These are phyloP conservation scores for Coniochaeta sp. DNA, from an alignment of 2,329 filamentous ascomycete genomes.

Conservation along the genomic window DNA sequence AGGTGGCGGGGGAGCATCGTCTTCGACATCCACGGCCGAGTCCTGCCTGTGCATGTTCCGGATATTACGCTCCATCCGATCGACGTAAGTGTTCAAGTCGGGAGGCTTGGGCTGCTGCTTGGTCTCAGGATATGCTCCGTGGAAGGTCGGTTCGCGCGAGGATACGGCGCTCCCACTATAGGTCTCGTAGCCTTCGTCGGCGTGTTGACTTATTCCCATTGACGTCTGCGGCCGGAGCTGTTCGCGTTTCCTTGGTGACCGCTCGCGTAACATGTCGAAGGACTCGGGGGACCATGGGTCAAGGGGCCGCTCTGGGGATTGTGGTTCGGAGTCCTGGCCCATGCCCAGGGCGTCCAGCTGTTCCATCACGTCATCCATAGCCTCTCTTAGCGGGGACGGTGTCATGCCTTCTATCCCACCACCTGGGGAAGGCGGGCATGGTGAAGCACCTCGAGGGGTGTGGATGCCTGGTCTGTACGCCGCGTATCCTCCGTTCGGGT, in stretches of 20 bases:
- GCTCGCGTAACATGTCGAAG: slow-evolving; percentile 53
- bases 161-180: slow-evolving; percentile 45
- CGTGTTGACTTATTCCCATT: slow-evolving; percentile 54
- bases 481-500: slow-evolving; percentile 13
- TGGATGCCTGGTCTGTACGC: slow-evolving; percentile 30
- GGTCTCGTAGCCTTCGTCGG: slow-evolving; percentile 56
- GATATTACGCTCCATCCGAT: slow-evolving; percentile 83
- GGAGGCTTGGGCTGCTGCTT: slow-evolving; percentile 49
- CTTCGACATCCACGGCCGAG: slow-evolving; percentile 38
- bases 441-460: slow-evolving; percentile 54
- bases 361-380: slow-evolving; percentile 98
- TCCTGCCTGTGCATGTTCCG: slow-evolving; percentile 62
- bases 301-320: slow-evolving; percentile 49
- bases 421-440: slow-evolving; percentile 61
- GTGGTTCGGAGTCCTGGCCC: slow-evolving; percentile 46
- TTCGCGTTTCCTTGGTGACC: slow-evolving; percentile 26
- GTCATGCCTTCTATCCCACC: slow-evolving; percentile 58
- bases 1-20: slow-evolving; percentile 55
- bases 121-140: slow-evolving; percentile 33
- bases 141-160: slow-evolving; percentile 38
- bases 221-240: slow-evolving; percentile 61
- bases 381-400: slow-evolving; percentile 84
- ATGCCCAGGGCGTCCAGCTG: slow-evolving; percentile 82
- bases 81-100: slow-evolving; percentile 77
- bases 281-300: slow-evolving; percentile 89